Evolutionary conservation across 2,329 filamentous ascomycete genomes (phyloP), one percentile per base, ranked within the genome.

Genomic region (Scytalidium lignicola): DNA sequence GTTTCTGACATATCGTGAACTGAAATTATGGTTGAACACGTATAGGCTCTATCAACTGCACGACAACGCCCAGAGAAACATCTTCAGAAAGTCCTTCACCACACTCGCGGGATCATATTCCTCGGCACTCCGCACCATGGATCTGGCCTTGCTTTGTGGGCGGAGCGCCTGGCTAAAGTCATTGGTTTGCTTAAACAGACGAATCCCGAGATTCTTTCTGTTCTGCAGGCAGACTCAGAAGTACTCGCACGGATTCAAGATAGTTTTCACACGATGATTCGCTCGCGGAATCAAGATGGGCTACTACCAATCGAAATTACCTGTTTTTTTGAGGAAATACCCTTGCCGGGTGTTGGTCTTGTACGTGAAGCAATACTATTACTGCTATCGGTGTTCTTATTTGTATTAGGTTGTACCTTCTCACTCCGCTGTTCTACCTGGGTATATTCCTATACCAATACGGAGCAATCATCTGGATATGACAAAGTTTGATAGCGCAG

Each of bases 81-180:
- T 42, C 61, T 68, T 7, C 55, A 41, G 0, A 46, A 41, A 15
- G 55, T 72, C 0, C 65, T 65, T 41, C 28, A 60, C 6, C 51
- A 17, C 18, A 51, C 47, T 8, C 55, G 48, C 13, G 67, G 65
- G 12, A 56, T 70, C n/a, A 28, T 59, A 8, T 70, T 70, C 44
- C 61, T 70, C 54, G 66, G 68, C 1, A 69, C 67, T 1, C 68
- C 68, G 20, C 65, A 70, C 46, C 58, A 44, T 15, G 67, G 66
- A 3, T 57, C 65, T 0, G 64, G 58, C 62, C 54, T 65, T 49
- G 65, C 66, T 0, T 43, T 61, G 18, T 70, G 64, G 66, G 61
- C 61, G 0, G 57, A 48, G 12, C 59, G 65, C 13, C 58, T 62
- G 0, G 62, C 51, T n/a, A 51, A 49, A 2, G 54, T 52, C 18